Percentiles rank a stretch among this genome's conserved stretches.
Evolutionary conservation across 2,329 filamentous ascomycete genomes (phyloP).

Genomic region (Botrytis aclada): DNA sequence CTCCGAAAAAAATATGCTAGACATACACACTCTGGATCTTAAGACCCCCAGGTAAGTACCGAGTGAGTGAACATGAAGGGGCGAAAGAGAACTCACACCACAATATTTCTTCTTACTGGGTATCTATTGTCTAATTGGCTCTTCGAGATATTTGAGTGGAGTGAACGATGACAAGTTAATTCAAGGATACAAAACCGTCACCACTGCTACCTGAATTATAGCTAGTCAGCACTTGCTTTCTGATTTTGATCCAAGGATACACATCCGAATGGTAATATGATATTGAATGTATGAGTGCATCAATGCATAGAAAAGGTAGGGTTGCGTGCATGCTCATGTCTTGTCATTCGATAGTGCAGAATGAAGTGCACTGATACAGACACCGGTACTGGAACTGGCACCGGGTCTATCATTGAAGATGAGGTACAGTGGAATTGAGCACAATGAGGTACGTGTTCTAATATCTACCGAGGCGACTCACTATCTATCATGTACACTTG

Average conservation of each 20-base stretch:
- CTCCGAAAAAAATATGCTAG: not conserved
- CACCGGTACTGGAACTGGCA: not conserved
- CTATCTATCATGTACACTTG: not conserved
- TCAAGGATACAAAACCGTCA: not conserved
- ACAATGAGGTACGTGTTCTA: not conserved
- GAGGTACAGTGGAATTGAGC: not conserved
- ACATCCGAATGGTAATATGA: not conserved
- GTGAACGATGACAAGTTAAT: not conserved
- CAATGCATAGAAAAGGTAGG: not conserved
- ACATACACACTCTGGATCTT: not conserved
- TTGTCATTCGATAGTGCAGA: not conserved
- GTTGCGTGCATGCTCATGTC: not conserved
- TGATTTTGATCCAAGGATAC: not conserved
- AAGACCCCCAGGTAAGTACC: not conserved
- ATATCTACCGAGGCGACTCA: not conserved
- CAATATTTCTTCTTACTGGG: too few relatives aligned
- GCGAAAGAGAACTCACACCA: not conserved
- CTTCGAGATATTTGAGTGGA: not conserved
- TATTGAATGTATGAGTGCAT: not conserved
- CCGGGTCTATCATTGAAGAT: not conserved
- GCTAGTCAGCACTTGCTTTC: not conserved
- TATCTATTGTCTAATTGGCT: not conserved
- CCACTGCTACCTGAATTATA: not conserved
- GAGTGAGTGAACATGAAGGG: not conserved
- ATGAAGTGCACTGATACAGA: not conserved